Conservation (phyloP, 306 rosid genomes). For the Prosopis cineraria region DNA sequence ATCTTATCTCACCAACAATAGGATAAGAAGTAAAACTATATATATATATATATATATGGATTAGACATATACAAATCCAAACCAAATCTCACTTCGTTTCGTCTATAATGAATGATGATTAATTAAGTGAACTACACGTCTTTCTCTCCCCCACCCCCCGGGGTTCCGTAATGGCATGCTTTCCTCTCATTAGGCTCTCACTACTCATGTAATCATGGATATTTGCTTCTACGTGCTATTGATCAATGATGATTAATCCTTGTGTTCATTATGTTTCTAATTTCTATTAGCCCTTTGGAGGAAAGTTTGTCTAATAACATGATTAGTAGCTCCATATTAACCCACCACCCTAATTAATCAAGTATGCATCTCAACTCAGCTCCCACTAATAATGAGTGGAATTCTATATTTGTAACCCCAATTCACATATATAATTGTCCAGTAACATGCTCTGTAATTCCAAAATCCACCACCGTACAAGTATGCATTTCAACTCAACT, state of each 20-base stretch:
- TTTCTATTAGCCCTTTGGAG: conserved; percentile 20
- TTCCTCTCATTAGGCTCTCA: neutral
- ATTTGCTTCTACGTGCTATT: neutral
- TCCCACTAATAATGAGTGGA: neutral
- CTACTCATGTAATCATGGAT: conserved; percentile 2
- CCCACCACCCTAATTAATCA: conserved; percentile 2
- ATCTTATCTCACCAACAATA: conserved; percentile 44
- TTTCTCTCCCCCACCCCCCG: conserved; percentile 39
- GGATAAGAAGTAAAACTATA: conserved; percentile 26
- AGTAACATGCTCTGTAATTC: neutral
- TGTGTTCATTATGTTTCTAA: conserved; percentile 9
- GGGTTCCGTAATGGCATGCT: conserved; percentile 25
- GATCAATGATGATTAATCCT: too few relatives aligned
- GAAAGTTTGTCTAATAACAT: neutral
- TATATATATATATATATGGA: too few relatives aligned
- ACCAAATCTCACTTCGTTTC: conserved; percentile 70
- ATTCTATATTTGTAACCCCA: neutral
- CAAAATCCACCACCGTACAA: neutral
- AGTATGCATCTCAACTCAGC: conserved; percentile 24
- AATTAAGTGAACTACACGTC: conserved; percentile 41
- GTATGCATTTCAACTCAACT: neutral
- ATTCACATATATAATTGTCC: too few relatives aligned
- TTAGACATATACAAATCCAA: conserved; percentile 46
- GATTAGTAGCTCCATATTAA: neutral
- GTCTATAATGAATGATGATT: conserved; percentile 25